Conservation (phyloP, 129 eudicot species). For the Chrysanthemum makinoi region DNA sequence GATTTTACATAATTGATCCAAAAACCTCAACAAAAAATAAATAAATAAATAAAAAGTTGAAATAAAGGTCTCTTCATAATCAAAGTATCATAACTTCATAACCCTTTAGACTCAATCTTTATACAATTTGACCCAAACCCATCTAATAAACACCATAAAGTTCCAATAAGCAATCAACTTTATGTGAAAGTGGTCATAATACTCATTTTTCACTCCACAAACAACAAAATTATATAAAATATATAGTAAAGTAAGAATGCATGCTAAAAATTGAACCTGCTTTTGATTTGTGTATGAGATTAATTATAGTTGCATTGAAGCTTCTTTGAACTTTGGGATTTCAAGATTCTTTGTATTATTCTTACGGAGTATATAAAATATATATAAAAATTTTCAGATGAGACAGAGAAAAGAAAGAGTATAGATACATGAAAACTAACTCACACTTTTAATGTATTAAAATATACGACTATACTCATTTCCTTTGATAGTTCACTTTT, state of each 20-base stretch:
- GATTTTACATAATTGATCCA: not conserved
- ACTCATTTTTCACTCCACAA: no score
- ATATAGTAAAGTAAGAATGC: constrained; percentile 27
- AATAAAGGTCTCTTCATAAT: constrained; percentile 24
- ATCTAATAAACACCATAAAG: constrained; percentile 24
- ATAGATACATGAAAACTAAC: constrained; percentile 55
- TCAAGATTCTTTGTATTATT: constrained; percentile 21
- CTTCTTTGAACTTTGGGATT: constrained; percentile 53
- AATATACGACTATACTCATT: not conserved
- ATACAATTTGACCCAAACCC: constrained; percentile 15
- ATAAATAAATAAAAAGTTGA: not conserved
- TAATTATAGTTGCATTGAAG: constrained; percentile 29
- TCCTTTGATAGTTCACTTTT: constrained; percentile 15
- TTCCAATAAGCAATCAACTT: constrained; percentile 9
- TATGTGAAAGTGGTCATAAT: no score
- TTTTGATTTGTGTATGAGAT: constrained; percentile 34
- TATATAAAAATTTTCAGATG: not conserved
- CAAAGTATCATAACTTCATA: constrained; percentile 17
- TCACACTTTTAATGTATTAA: constrained; percentile 34
- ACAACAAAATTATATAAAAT: not conserved
- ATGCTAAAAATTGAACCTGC: constrained; percentile 39
- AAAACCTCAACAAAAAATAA: constrained; percentile 5
- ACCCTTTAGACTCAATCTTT: not conserved
- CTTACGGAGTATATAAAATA: not conserved
- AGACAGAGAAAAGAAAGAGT: constrained; percentile 32